Percentiles rank a stretch among this genome's conserved stretches.
These are phyloP conservation scores for Colletotrichum graminicola DNA, from an alignment of 2,329 filamentous ascomycete species.

Conservation along the genomic window DNA sequence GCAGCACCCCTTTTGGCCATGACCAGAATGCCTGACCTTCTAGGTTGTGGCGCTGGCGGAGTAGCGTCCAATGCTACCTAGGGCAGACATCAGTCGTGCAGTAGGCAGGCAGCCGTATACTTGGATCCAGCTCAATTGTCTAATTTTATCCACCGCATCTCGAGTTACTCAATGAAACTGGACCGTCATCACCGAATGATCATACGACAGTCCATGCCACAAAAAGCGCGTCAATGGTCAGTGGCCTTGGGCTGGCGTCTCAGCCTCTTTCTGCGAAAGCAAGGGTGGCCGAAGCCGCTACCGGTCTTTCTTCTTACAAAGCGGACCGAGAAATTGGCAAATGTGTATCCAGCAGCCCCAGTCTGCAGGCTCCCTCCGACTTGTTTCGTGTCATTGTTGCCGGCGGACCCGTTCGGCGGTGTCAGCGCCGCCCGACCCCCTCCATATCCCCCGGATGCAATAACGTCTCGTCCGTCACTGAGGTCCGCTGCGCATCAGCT, in stretches of 20 bases:
- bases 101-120: neutral
- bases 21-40: neutral
- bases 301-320: no score
- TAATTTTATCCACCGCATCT: neutral
- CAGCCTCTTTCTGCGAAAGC: neutral
- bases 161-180: neutral
- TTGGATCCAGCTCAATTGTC: neutral
- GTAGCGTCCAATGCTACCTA: neutral
- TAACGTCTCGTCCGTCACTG: neutral
- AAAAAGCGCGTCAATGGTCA: neutral
- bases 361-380: conserved; percentile 6
- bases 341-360: neutral
- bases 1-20: neutral
- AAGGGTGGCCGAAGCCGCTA: no score
- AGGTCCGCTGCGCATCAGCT: neutral
- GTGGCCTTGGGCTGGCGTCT: neutral
- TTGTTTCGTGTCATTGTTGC: neutral
- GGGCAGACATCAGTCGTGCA: neutral
- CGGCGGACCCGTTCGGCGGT: neutral
- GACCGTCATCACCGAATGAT: neutral
- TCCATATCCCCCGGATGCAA: neutral
- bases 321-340: neutral
- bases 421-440: conserved; percentile 10
- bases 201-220: neutral
- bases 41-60: neutral